A percentile compares a stretch with the other conserved stretches of the same genome.
Evolutionary conservation across 2,329 filamentous ascomycete genomes (phyloP).

Genomic region (Claviceps fusiformis): DNA sequence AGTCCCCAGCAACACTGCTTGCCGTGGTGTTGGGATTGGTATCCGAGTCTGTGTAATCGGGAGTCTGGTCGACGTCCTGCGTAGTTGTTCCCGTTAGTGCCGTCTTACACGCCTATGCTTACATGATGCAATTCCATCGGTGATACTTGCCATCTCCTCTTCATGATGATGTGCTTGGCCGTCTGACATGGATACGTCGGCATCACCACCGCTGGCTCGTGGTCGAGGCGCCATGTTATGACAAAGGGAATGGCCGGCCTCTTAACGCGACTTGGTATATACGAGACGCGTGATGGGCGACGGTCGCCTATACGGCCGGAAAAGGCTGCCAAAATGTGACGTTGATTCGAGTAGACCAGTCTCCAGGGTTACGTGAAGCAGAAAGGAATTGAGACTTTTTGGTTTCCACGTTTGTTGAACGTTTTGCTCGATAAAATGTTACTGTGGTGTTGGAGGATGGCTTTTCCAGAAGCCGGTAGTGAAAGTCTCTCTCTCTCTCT

Average conservation of each 20-base stretch:
- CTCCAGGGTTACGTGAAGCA: neutral
- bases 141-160: conserved; percentile 37
- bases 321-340: neutral
- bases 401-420: neutral
- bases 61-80: conserved; percentile 50
- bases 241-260: conserved; percentile 19
- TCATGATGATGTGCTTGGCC: conserved; percentile 32
- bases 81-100: neutral
- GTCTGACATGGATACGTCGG: conserved; percentile 51
- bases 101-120: neutral
- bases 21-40: conserved; percentile 58
- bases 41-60: conserved; percentile 53
- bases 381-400: neutral
- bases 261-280: conserved; percentile 37
- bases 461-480: conserved; percentile 16
- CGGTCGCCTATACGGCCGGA: conserved; percentile 2
- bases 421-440: conserved; percentile 6
- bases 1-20: conserved; percentile 75
- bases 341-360: neutral
- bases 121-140: neutral
- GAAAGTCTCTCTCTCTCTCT: conserved; percentile 16
- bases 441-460: conserved; percentile 14
- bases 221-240: conserved; percentile 41
- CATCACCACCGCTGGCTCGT: conserved; percentile 38
- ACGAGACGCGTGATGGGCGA: conserved; percentile 30